A percentile compares a stretch with the other conserved stretches of the same genome.
phyloP scores from a whole-genome alignment of 2,329 filamentous ascomycete genomes.

The Xylaria sp. region DNA sequence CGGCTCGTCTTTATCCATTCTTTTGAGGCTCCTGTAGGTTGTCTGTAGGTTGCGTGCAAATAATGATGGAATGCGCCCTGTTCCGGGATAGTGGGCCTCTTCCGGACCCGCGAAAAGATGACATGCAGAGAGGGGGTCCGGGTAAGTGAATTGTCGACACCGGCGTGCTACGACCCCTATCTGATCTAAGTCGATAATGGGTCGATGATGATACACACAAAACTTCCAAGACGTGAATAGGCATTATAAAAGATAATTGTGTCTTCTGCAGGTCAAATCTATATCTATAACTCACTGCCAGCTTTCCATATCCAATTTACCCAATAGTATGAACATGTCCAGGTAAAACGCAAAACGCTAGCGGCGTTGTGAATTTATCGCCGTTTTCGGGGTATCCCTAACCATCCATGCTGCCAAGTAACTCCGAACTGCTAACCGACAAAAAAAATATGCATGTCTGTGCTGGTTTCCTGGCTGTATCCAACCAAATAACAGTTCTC shows the following conservation, averaged over 20 bases:
- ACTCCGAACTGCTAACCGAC: constrained; percentile 27
- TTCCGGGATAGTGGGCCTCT: constrained; percentile 5
- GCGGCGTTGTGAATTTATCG: constrained; percentile 25
- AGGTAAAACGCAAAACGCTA: constrained; percentile 28
- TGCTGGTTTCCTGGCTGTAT: constrained; percentile 7
- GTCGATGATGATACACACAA: neutral
- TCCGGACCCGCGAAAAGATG: neutral
- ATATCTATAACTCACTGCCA: constrained; percentile 4
- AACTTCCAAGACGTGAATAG: neutral
- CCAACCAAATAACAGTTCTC: neutral
- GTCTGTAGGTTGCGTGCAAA: neutral
- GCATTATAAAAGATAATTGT: neutral
- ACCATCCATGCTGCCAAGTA: constrained; percentile 30
- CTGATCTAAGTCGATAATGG: neutral
- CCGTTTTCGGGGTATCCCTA: constrained; percentile 37
- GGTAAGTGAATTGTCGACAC: neutral
- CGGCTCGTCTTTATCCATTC: neutral
- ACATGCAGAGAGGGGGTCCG: neutral
- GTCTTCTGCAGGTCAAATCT: constrained; percentile 10
- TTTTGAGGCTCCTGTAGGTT: neutral
- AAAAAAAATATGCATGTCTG: constrained; percentile 32
- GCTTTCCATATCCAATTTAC: neutral
- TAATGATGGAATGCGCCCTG: neutral
- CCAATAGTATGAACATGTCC: constrained; percentile 1
- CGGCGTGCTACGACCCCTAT: neutral